Conservation (phyloP, 192 early-diverging fungal genomes). For the Diversispora eburnea region DNA sequence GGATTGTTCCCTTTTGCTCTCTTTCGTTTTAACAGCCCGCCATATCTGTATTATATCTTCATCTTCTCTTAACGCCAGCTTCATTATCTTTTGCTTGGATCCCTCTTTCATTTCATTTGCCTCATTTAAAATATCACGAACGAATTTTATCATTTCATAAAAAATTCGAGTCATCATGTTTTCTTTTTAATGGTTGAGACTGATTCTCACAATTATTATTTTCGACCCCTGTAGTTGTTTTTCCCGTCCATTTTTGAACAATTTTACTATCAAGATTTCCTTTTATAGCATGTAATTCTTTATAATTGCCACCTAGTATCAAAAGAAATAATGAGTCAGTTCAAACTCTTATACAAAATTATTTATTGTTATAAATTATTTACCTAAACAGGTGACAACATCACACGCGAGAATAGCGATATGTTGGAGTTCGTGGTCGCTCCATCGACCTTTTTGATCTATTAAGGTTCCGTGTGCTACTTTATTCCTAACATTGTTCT, state of each 20-base stretch:
- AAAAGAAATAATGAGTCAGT: constrained; percentile 4
- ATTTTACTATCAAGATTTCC: neutral
- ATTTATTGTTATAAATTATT: constrained; percentile 11
- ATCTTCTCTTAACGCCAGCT: constrained; percentile 12
- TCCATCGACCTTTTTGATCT: neutral
- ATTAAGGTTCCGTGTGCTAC: neutral
- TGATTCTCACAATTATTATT: neutral
- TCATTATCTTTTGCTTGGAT: constrained; percentile 22
- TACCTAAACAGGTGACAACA: constrained; percentile 6
- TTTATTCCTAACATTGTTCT: constrained; percentile 13
- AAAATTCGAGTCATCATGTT: neutral
- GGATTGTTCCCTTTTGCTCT: constrained; percentile 1
- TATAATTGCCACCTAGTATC: constrained; percentile 6
- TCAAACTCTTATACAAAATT: constrained; percentile 12
- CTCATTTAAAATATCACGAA: constrained; percentile 16
- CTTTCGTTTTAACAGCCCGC: constrained; percentile 11
- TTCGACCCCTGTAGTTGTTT: neutral
- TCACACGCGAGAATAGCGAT: neutral
- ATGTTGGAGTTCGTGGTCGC: constrained; percentile 6
- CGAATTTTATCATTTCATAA: constrained; percentile 20
- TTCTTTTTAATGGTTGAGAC: neutral
- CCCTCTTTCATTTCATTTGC: constrained; percentile 10
- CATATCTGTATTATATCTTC: constrained; percentile 18
- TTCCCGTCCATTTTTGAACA: neutral
- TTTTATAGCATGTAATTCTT: neutral